Evolutionary conservation across 345 rosid species (phyloP).

Genomic region (Ceriops zippeliana): DNA sequence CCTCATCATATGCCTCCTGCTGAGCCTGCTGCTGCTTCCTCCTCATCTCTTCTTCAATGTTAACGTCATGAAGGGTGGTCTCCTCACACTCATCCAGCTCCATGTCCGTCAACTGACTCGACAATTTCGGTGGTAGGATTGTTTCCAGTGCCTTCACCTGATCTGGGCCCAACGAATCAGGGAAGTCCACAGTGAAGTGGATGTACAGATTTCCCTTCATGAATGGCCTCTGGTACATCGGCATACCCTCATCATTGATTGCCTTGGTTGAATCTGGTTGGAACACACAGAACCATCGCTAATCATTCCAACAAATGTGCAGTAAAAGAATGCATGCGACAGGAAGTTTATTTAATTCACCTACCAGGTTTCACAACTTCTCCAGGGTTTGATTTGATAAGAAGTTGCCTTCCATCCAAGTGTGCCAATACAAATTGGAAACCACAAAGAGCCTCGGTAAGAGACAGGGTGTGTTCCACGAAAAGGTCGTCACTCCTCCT

Average conservation of each 20-base stretch:
- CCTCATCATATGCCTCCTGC: constrained; percentile 51
- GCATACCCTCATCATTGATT: constrained; percentile 91
- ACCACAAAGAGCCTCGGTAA: constrained; percentile 90
- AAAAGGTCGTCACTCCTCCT: constrained; percentile 81
- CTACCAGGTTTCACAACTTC: constrained; percentile 88
- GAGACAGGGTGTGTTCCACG: constrained; percentile 71
- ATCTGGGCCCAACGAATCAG: constrained; percentile 59
- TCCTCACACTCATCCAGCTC: constrained; percentile 90
- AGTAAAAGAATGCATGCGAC: background rate
- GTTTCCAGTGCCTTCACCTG: constrained; percentile 71
- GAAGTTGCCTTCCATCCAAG: constrained; percentile 79
- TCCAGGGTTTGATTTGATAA: constrained; percentile 73
- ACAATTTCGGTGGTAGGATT: constrained; percentile 51
- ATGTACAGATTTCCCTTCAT: constrained; percentile 86
- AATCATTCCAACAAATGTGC: background rate
- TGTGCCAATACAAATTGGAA: constrained; percentile 75
- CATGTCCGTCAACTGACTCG: constrained; percentile 56
- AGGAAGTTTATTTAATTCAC: background rate
- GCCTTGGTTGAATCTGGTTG: constrained; percentile 57
- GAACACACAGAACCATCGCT: background rate
- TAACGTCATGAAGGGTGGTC: constrained; percentile 75
- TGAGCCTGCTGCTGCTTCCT: constrained; percentile 63
- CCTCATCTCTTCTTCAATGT: constrained; percentile 85
- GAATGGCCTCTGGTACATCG: constrained; percentile 67
- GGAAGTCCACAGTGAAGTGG: constrained; percentile 83